Conservation (phyloP, 2,329 filamentous ascomycete genomes). For the Westerdykella ornata region DNA sequence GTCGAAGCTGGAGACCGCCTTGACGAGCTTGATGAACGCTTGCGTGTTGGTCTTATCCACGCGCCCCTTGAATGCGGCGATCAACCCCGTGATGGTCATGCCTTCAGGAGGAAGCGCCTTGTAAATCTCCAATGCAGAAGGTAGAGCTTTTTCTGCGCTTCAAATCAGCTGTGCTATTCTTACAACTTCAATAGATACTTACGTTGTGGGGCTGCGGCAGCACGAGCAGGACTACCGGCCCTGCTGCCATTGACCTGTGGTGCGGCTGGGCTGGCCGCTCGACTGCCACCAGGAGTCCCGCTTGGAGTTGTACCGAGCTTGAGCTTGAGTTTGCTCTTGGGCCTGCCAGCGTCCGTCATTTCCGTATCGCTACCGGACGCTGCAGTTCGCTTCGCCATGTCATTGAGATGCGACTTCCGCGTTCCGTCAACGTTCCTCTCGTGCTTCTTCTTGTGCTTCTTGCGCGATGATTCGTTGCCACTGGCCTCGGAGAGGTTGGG, state of each 20-base stretch:
- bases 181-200: constrained; percentile 1
- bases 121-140: constrained; percentile 42
- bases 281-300: constrained; percentile 58
- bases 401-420: constrained; percentile 24
- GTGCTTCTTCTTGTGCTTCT: constrained; percentile 52
- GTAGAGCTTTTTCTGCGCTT: constrained; percentile 26
- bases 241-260: constrained; percentile 23
- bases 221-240: constrained; percentile 23
- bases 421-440: no score
- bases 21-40: constrained; percentile 43
- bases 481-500: constrained; percentile 85
- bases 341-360: constrained; percentile 59
- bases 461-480: constrained; percentile 79
- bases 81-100: constrained; percentile 39
- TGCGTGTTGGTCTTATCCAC: constrained; percentile 32
- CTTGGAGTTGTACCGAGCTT: constrained; percentile 49
- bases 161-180: no score
- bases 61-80: constrained; percentile 38
- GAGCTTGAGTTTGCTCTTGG: constrained; percentile 51
- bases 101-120: constrained; percentile 41
- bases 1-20: constrained; percentile 31
- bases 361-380: constrained; percentile 67
- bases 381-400: constrained; percentile 36
- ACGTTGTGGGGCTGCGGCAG: constrained; percentile 6
- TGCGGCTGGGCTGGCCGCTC: constrained; percentile 38